A percentile compares a stretch with the other conserved stretches of the same genome.
phyloP scores from a whole-genome alignment of 768 basidiomycete species.

The Serendipita sp. region DNA sequence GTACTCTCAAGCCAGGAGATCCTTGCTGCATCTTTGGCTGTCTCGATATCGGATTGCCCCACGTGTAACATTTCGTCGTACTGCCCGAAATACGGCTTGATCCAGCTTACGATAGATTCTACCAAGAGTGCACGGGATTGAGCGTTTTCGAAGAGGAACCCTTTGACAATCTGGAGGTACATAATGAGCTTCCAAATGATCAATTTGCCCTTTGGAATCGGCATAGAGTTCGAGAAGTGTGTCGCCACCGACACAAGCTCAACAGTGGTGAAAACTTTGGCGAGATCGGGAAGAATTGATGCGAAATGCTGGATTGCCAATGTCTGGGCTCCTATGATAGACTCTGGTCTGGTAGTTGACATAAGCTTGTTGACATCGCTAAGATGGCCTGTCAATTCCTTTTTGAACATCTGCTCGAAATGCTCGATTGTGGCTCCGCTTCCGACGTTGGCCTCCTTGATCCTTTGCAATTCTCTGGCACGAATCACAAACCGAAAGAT shows the following conservation, averaged over 20 bases:
- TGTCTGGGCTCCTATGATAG: conserved; percentile 93
- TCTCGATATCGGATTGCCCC: conserved; percentile 44
- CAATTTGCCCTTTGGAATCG: conserved; percentile 65
- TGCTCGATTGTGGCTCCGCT: conserved; percentile 74
- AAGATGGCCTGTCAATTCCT: conserved; percentile 63
- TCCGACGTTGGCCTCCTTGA: conserved; percentile 60
- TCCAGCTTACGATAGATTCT: conserved; percentile 80
- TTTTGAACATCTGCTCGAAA: conserved; percentile 68
- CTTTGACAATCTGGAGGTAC: conserved; percentile 81
- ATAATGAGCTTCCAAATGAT: conserved; percentile 87
- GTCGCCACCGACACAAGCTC: conserved; percentile 81
- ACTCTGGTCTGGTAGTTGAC: conserved; percentile 54
- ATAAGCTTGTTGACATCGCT: conserved; percentile 77
- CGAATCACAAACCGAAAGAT: conserved; percentile 88
- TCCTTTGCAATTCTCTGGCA: conserved; percentile 76
- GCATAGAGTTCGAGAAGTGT: conserved; percentile 61
- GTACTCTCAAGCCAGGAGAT: conserved; percentile 80
- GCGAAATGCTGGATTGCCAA: conserved; percentile 88
- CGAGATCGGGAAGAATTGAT: conserved; percentile 74
- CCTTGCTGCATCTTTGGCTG: conserved; percentile 50
- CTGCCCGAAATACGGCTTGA: conserved; percentile 84
- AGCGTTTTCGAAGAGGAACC: conserved; percentile 70
- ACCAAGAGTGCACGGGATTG: conserved; percentile 65
- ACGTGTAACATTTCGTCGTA: conserved; percentile 68
- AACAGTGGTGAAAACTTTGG: conserved; percentile 59